Percentiles rank a stretch among this genome's conserved stretches.
These are phyloP conservation scores for Apiospora malaysiana DNA, from an alignment of 2,329 filamentous ascomycete genomes.

Conservation along the genomic window DNA sequence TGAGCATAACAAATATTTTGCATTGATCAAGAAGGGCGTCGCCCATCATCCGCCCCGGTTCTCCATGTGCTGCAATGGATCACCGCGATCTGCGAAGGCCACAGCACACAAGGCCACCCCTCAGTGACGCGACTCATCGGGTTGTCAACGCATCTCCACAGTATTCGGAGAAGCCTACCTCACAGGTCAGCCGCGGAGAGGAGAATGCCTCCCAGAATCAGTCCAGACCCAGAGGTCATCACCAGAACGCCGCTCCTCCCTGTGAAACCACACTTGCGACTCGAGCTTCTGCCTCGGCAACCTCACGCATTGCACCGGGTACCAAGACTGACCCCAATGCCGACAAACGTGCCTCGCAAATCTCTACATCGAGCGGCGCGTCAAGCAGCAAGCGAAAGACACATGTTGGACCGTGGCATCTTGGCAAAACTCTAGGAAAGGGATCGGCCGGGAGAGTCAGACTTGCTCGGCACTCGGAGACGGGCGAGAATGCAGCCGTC, in stretches of 20 bases:
- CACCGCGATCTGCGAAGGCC: slow-evolving; percentile 27
- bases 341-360: slow-evolving; percentile 34
- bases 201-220: slow-evolving; percentile 34
- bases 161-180: slow-evolving; percentile 26
- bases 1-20: not conserved
- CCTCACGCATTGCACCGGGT: slow-evolving; percentile 22
- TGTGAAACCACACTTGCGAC: not conserved
- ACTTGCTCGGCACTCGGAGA: slow-evolving; percentile 79
- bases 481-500: slow-evolving; percentile 83
- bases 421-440: slow-evolving; percentile 87
- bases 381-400: slow-evolving; percentile 61
- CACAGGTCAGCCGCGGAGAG: slow-evolving; percentile 24
- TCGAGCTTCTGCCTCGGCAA: slow-evolving; percentile 18
- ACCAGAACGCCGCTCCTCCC: not conserved
- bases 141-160: slow-evolving; percentile 33
- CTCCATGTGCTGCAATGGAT: slow-evolving; percentile 32
- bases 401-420: slow-evolving; percentile 90
- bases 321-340: slow-evolving; percentile 26
- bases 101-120: slow-evolving; percentile 34
- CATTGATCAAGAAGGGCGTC: not conserved
- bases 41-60: slow-evolving; percentile 22
- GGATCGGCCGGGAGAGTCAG: slow-evolving; percentile 90
- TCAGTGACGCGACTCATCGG: slow-evolving; percentile 39
- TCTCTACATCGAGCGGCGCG: slow-evolving; percentile 35
- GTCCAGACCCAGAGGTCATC: slow-evolving; percentile 23